Conservation (phyloP, 371 early-diverging fungal species). For the Coemansia sp. region DNA sequence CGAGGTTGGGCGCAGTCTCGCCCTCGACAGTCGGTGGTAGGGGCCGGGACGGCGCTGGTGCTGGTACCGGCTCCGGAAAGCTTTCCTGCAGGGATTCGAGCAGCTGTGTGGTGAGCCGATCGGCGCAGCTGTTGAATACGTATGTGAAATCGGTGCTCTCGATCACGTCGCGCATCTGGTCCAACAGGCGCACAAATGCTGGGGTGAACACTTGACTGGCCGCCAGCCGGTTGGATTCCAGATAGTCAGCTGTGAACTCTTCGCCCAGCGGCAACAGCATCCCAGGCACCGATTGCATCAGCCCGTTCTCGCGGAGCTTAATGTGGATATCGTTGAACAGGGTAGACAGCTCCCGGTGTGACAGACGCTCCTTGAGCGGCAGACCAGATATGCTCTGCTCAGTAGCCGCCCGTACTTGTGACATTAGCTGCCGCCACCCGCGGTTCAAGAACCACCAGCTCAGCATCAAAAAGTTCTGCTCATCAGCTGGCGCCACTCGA, state of each 20-base stretch:
- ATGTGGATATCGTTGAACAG: constrained; percentile 51
- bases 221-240: constrained; percentile 26
- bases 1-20: constrained; percentile 35
- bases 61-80: constrained; percentile 44
- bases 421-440: constrained; percentile 78
- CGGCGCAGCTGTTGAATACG: constrained; percentile 54
- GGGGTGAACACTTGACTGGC: constrained; percentile 42
- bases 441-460: constrained; percentile 91
- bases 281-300: constrained; percentile 26
- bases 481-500: constrained; percentile 52
- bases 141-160: constrained; percentile 48
- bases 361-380: constrained; percentile 53
- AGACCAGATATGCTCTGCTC: constrained; percentile 54
- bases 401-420: constrained; percentile 65
- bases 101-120: constrained; percentile 56
- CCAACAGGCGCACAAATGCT: constrained; percentile 39
- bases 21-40: constrained; percentile 44
- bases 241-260: constrained; percentile 26
- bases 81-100: constrained; percentile 47
- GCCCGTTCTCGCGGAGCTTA: constrained; percentile 50
- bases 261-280: constrained; percentile 45
- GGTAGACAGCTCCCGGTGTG: constrained; percentile 51
- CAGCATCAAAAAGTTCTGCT: constrained; percentile 81
- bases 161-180: constrained; percentile 51
- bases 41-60: constrained; percentile 24